phyloP scores from a whole-genome alignment of 257 asterid genomes.

The Nicotiana paniculata region DNA sequence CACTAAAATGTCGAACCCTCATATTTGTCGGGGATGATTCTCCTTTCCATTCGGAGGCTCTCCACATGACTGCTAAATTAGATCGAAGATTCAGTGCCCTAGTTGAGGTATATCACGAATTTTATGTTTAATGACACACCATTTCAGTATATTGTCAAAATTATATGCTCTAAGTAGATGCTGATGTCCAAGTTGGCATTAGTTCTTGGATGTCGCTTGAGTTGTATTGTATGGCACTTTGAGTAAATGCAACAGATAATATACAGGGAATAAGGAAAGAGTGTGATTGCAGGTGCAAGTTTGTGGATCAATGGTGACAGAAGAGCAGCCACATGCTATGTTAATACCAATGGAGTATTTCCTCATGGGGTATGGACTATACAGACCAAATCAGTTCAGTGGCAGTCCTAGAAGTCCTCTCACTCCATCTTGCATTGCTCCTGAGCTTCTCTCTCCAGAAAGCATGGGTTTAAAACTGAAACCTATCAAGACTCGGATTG shows the following conservation, averaged over 20 bases:
- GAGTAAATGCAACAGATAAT: too few species aligned
- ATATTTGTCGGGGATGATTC: slow-evolving; percentile 82
- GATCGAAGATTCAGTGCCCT: slow-evolving; percentile 81
- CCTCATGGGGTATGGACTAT: slow-evolving; percentile 71
- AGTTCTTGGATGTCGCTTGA: background rate
- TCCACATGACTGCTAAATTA: slow-evolving; percentile 61
- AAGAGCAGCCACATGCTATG: slow-evolving; percentile 97
- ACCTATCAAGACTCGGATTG: slow-evolving; percentile 72
- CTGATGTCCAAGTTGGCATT: background rate
- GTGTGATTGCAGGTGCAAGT: slow-evolving; percentile 51
- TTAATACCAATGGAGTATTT: slow-evolving; percentile 71
- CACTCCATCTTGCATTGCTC: slow-evolving; percentile 72
- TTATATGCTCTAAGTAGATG: background rate
- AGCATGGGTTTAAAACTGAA: slow-evolving; percentile 91
- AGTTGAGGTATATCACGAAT: slow-evolving; percentile 61
- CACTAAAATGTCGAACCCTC: slow-evolving; percentile 66
- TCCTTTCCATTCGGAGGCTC: slow-evolving; percentile 69
- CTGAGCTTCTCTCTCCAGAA: slow-evolving; percentile 83
- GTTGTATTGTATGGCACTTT: background rate
- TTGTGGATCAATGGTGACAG: slow-evolving; percentile 96
- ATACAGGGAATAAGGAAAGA: slow-evolving; percentile 1
- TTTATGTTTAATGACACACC: background rate
- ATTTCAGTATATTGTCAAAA: background rate
- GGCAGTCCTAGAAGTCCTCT: slow-evolving; percentile 87
- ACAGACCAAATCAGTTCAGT: slow-evolving; percentile 43